Evolutionary conservation across 805 yeast species (phyloP), one percentile per base, ranked within the genome.

Genomic region (Starmerella stigmatis): DNA sequence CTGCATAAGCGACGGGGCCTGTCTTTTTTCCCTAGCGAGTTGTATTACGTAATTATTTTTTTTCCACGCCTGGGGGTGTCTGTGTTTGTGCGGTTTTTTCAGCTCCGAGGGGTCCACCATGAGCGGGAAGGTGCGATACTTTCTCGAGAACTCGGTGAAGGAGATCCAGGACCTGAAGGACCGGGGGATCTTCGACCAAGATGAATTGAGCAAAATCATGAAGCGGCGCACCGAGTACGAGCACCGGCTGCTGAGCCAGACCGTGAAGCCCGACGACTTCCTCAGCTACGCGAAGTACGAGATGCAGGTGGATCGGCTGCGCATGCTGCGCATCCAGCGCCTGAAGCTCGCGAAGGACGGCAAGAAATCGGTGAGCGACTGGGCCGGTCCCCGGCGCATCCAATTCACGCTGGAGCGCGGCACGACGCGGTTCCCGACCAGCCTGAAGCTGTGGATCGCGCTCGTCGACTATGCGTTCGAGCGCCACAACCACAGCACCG

Each of bases 221-320:
- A 79, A 92, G 65, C 76, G 86, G 60, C 75, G 98, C 66, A 89
- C 96, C 0, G 96, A 88, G 64, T 92, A 86, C 57, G 99, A 92
- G 64, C 95, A 92, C 62, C 67, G 94, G 46, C 75, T 92, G 44
- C 74, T 75, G 36, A 84, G 94, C 34, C 73, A 97, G 63, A 94
- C 92, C 1, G 76, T 88, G 11, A 78, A 74, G 51, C 74, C 85
- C 2, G 66, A 74, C 43, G 97, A 89, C 62, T 94, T 78, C 58
- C 60, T 84, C 45, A 74, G 74, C 54, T 92, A 92, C 61, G 75
- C 81, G 36, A 81, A 76, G 43, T 94, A 80, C 60, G 99, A 92
- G 60, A 70, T 63, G 47, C 81, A 80, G 57, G 70, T 92, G 35
- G 96, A 88, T 51, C 77, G 74, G 52, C 68, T 92, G 47, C 75